Base-by-base conservation (phyloP, 129 eudicot species). In the Kitagawia praeruptora region DNA sequence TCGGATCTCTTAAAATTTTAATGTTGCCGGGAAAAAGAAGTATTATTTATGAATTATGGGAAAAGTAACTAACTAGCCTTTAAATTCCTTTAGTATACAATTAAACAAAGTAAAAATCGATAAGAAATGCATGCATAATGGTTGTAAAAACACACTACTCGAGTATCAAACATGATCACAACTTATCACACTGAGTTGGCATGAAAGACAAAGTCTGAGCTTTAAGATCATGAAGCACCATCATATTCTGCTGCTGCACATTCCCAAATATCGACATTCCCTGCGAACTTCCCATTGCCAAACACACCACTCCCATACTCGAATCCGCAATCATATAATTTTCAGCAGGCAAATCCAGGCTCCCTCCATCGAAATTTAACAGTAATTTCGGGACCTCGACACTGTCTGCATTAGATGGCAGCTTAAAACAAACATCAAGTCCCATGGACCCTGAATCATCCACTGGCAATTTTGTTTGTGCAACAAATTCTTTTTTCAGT, bases 201-300 rank as follows among this genome's bases (percentile, higher is more conserved):
- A 87, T 41, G 70, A 93, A 91, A 2, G 96, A 90, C 54, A 93
- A 28, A 11, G 91, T 86, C 87, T 93, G 89, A 67, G 73, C 86
- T 8, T 77, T 80, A 31, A 93, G 91, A 84, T 93, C 97, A 89
- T 91, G 94, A 75, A 89, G 75, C 82, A 91, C 93, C 83, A 87
- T 66, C 70, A 89, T 66, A 42, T 91, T 91, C 79, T 93, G 98
- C 80, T 91, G 98, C 73, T 91, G 98, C 11, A 89, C 71, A 56
- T 91, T 91, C 7, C 98, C 98, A 80, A 93, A 84, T 19, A 93
- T 93, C 39, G 98, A 93, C 85, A 93, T 89, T 58, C 97, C 97
- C 53, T 80, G 86, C 4, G 92, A 87, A 80, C 92, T 72, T 47
- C 93, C 95, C 93, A 91, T 87, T 2, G 97, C 98, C 85, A 93